Evolutionary conservation across 192 early-diverging fungal species (phyloP), one percentile per base, ranked within the genome.

Genomic region (Podila verticillata): DNA sequence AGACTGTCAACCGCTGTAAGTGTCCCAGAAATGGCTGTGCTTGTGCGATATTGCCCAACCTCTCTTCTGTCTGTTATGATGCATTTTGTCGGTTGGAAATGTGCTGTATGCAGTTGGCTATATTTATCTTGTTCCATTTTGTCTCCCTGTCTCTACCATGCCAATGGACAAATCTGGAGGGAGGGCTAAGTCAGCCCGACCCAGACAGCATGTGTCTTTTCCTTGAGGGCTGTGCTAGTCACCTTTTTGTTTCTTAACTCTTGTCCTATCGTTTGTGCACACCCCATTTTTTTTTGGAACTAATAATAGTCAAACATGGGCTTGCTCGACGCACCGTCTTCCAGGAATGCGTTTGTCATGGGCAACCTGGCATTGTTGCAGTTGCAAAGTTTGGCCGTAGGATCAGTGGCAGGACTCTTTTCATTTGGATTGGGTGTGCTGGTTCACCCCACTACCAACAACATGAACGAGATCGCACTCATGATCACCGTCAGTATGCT

Each of bases 341-440:
- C 86, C 3, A 78, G 91, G 0, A 83, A 89, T 61, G 67, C 82
- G 15, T 81, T 94, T 15, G 84, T 95, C 29, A 82, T 84, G 57
- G 93, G 94, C 13, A 96, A 97, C 65, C 70, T 95, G 47, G 89
- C 88, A 7, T 83, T 96, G 1, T 74, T 96, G 22, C 90, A 95
- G 49, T 81, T 95, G 19, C 95, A 96, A 72, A 82, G 90, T 7
- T 75, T 91, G 36, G 74, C 91, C 17, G 92, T 93, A 0, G 92
- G 93, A 24, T 86, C 89, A 0, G 74, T 92, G 31, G 93, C 93
- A 30, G 93, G 93, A 35, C 64, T 93, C 20, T 91, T 93, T 62
- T 87, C 93, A 0, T 86, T 92, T 26, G 65, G 86, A 3, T 66
- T 95, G 22, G 89, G 88, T n/a, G 68, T 87, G 7, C 32, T 90